phyloP scores from a whole-genome alignment of 2,329 filamentous ascomycete genomes.

The Cytospora mali region DNA sequence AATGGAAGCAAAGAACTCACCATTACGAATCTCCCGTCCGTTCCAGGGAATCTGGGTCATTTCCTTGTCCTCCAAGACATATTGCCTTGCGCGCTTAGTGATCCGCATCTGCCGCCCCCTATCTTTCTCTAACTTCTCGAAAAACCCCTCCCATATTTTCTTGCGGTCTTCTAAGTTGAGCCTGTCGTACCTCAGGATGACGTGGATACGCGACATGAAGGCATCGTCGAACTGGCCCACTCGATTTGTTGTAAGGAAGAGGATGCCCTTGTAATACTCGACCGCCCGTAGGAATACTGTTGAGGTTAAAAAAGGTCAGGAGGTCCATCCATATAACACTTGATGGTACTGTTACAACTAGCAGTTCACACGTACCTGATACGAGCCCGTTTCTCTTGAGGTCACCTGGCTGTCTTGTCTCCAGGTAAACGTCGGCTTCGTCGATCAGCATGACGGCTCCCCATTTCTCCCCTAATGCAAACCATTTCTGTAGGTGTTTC shows the following conservation, averaged over 20 bases:
- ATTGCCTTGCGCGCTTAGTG: neutral
- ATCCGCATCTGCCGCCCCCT: neutral
- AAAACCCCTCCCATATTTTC: neutral
- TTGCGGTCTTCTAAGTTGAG: neutral
- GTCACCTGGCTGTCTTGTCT: slow-evolving; percentile 28
- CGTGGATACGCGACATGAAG: slow-evolving; percentile 39
- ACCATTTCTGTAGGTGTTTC: neutral
- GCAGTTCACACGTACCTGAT: slow-evolving; percentile 19
- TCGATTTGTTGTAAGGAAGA: slow-evolving; percentile 36
- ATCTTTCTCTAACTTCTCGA: slow-evolving; percentile 2
- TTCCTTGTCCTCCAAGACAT: neutral
- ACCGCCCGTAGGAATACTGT: slow-evolving; percentile 33
- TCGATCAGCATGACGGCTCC: slow-evolving; percentile 30
- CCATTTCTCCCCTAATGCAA: slow-evolving; percentile 1
- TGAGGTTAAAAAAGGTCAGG: too few species aligned
- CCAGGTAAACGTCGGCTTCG: slow-evolving; percentile 36
- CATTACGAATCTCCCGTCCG: slow-evolving; percentile 8
- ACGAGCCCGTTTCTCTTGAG: slow-evolving; percentile 34
- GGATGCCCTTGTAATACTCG: slow-evolving; percentile 35
- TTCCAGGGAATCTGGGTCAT: neutral
- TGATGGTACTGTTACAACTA: too few species aligned
- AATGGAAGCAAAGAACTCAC: neutral
- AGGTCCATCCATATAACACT: neutral
- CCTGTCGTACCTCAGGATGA: slow-evolving; percentile 36
- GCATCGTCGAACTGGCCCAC: slow-evolving; percentile 44